Evolutionary conservation across 306 rosid species (phyloP), one percentile per base, ranked within the genome.

Genomic region (Arachis stenosperma): DNA sequence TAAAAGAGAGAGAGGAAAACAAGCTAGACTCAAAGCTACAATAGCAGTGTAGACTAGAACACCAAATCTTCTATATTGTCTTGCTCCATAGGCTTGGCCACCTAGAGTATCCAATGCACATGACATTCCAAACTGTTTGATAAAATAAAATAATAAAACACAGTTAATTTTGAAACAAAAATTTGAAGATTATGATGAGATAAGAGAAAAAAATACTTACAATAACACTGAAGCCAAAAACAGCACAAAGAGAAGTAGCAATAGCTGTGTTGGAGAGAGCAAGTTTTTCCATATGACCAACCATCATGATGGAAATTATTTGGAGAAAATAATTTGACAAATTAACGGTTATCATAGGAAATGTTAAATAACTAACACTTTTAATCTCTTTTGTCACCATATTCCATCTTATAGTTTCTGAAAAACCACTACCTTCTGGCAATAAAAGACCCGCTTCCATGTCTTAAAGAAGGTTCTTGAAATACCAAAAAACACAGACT

Each of bases 81-180:
- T 63, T 14, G 94, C 91, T 77, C 94, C 94, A 83, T 83, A 84
- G 14, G 89, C 86, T 75, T 89, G 94, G 5, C 91, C 91, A 48
- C 91, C 83, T 42, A 76, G 70, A 51, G 91, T 86, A 81, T 89
- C 94, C 37, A 89, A 78, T 44, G 91, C 91, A 74, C 88, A 76
- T 7, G 94, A 77, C 91, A 89, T 58, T 62, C 90, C 95, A 30
- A 77, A 82, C 95, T 87, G 22, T 17, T 17, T 17, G 22, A 17
- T 17, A 17, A 17, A 17, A 17, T 1, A 17, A 17, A 17, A 17
- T 17, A 17, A 17, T 17, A 17, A 17, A 17, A 17, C 0, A 17
- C 22, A 17, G 1, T 17, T 17, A 17, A 17, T 17, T 17, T 17
- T 17, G 22, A 17, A 17, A 17, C 22, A 17, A 17, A 17, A 17